phyloP scores from a whole-genome alignment of 2,329 filamentous ascomycete genomes.

The Neonectria hederae region DNA sequence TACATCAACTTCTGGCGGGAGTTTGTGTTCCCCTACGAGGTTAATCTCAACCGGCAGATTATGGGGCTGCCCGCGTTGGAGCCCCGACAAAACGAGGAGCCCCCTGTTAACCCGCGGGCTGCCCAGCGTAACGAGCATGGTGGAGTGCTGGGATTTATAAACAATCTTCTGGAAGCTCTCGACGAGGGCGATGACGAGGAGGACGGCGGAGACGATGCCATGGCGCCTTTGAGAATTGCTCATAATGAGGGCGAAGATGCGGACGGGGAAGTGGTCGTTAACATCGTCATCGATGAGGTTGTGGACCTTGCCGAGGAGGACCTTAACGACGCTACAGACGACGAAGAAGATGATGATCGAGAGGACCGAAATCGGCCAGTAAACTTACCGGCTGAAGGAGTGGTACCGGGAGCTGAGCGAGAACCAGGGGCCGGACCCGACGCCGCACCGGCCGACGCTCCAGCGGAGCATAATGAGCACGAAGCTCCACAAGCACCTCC shows the following conservation, averaged over 20 bases:
- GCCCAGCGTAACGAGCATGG: constrained; percentile 42
- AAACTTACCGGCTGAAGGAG: constrained; percentile 7
- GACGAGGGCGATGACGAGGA: constrained; percentile 49
- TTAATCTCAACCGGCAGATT: constrained; percentile 58
- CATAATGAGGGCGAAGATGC: constrained; percentile 34
- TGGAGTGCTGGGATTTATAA: constrained; percentile 49
- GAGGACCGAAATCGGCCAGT: constrained; percentile 26
- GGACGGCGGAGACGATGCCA: constrained; percentile 30
- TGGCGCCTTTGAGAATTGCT: constrained; percentile 29
- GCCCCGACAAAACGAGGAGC: constrained; percentile 31
- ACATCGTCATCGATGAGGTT: constrained; percentile 48
- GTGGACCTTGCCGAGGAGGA: constrained; percentile 37
- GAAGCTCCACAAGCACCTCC: constrained; percentile 50
- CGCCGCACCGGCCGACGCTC: constrained; percentile 9
- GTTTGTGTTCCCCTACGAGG: constrained; percentile 58
- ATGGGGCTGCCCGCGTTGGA: constrained; percentile 50
- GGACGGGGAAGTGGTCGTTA: constrained; percentile 45
- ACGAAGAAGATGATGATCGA: constrained; percentile 53
- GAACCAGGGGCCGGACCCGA: constrained; percentile 2
- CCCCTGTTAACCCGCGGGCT: constrained; percentile 27
- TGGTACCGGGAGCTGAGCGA: constrained; percentile 8
- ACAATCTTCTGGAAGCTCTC: constrained; percentile 49
- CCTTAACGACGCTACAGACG: constrained; percentile 51
- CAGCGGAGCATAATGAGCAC: constrained; percentile 38
- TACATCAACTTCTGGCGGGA: constrained; percentile 59